Evolutionary conservation across 306 rosid species (phyloP).

Genomic region (Acacia crassicarpa): DNA sequence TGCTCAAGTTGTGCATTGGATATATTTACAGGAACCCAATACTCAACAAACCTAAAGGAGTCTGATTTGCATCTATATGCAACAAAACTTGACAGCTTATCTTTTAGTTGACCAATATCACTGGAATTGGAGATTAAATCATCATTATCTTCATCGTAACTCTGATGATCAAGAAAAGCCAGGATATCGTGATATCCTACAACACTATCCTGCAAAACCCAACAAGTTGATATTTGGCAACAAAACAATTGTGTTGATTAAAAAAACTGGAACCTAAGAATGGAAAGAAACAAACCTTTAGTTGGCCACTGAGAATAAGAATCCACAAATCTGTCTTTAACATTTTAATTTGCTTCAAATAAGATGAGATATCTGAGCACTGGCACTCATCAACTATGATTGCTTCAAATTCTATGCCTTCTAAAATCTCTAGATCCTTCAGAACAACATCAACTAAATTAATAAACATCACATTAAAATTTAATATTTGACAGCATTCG

Average conservation of each 20-base stretch:
- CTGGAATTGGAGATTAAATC: conserved; percentile 36
- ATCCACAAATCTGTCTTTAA: conserved; percentile 49
- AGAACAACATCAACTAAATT: conserved; percentile 6
- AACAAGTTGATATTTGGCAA: conserved; percentile 35
- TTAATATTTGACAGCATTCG: neutral
- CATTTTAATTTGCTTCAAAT: conserved; percentile 43
- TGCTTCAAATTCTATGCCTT: conserved; percentile 56
- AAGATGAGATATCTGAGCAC: conserved; percentile 39
- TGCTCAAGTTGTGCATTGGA: conserved; percentile 86
- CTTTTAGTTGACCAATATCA: conserved; percentile 56
- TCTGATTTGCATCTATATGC: conserved; percentile 51
- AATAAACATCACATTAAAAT: conserved; percentile 2
- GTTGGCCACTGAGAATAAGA: conserved; percentile 47
- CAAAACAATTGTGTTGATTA: conserved; percentile 17
- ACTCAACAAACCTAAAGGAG: conserved; percentile 68
- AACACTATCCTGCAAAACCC: conserved; percentile 58
- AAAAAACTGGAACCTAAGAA: conserved; percentile 18
- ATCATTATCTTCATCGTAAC: conserved; percentile 29
- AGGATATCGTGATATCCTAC: conserved; percentile 49
- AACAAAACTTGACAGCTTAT: conserved; percentile 53
- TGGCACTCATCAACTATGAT: conserved; percentile 62
- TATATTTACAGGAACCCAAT: conserved; percentile 85
- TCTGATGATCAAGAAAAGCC: conserved; percentile 45
- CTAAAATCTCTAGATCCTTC: conserved; percentile 61
- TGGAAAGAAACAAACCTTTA: conserved; percentile 55